These are phyloP conservation scores for Marsdenia floribunda DNA, from an alignment of 257 asterid genomes.

Conservation along the genomic window DNA sequence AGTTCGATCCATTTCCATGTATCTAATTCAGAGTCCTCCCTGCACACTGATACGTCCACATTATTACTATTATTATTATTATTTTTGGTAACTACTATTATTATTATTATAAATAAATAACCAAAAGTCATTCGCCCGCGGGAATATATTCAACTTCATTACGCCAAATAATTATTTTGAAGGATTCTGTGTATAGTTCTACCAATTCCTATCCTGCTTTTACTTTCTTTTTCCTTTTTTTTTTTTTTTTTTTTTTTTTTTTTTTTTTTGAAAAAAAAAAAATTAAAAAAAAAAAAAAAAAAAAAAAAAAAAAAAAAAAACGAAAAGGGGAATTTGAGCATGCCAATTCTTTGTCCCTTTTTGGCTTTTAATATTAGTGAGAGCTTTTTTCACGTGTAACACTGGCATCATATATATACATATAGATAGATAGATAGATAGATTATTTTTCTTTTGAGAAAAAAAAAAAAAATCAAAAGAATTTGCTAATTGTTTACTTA, in stretches of 20 bases:
- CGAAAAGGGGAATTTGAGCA: not conserved
- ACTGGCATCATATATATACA: not conserved
- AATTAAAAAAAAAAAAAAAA: not conserved
- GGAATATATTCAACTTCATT: not conserved
- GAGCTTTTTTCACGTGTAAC: conserved; percentile 8
- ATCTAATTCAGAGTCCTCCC: not conserved
- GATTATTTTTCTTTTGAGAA: too few relatives aligned
- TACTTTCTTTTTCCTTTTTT: too few relatives aligned
- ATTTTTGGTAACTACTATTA: not conserved
- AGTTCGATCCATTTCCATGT: not conserved
- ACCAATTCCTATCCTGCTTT: not conserved
- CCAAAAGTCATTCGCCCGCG: not conserved
- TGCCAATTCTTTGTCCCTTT: not conserved
- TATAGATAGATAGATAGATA: too few relatives aligned
- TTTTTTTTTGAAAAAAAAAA: not conserved
- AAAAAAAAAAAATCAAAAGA: too few relatives aligned
- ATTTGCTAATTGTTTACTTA: too few relatives aligned
- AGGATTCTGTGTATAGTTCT: not conserved
- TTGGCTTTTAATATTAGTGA: not conserved
- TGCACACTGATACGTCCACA: not conserved
- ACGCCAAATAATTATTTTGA: not conserved
- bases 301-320: not conserved
- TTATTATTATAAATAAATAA: too few relatives aligned
- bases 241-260: not conserved
- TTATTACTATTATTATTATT: not conserved